Evolutionary conservation across 73 alveolate genomes (phyloP).

Genomic region (Tetrahymena borealis): DNA sequence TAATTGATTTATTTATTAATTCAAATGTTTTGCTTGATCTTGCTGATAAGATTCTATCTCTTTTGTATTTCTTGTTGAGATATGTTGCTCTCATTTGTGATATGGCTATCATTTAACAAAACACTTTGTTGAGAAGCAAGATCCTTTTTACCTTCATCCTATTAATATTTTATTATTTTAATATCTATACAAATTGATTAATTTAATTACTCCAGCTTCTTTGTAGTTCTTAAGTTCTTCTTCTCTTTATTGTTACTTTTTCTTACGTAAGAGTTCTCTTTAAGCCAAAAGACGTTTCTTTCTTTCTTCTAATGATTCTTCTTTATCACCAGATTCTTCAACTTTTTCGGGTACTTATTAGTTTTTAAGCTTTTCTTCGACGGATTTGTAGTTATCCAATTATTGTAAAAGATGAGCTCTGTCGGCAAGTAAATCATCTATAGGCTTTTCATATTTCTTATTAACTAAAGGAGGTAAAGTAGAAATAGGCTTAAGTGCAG

Average conservation of each 20-base stretch:
- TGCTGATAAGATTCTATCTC: background rate
- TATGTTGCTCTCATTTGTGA: background rate
- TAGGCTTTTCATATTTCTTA: constrained; percentile 14
- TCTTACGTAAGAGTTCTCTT: constrained; percentile 29
- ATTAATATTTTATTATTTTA: background rate
- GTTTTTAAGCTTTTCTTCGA: background rate
- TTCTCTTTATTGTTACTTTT: constrained; percentile 21
- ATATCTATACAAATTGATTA: background rate
- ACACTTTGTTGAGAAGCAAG: background rate
- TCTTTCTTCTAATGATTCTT: constrained; percentile 35
- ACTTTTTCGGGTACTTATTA: constrained; percentile 6
- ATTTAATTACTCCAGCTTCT: background rate
- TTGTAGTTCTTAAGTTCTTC: constrained; percentile 14
- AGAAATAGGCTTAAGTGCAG: background rate
- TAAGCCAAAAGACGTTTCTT: constrained; percentile 22
- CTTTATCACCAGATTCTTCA: background rate
- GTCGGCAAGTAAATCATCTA: background rate
- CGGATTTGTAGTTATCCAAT: background rate
- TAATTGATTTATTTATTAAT: background rate
- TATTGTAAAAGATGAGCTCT: constrained; percentile 11
- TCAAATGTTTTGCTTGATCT: background rate
- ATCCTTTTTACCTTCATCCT: background rate
- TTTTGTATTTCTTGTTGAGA: background rate
- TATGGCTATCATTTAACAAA: background rate
- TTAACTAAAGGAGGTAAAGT: constrained; percentile 9